Percentiles rank a stretch among this genome's conserved stretches.
These are phyloP conservation scores for Rhodocollybia butyracea DNA, from an alignment of 768 basidiomycete genomes.

Conservation along the genomic window DNA sequence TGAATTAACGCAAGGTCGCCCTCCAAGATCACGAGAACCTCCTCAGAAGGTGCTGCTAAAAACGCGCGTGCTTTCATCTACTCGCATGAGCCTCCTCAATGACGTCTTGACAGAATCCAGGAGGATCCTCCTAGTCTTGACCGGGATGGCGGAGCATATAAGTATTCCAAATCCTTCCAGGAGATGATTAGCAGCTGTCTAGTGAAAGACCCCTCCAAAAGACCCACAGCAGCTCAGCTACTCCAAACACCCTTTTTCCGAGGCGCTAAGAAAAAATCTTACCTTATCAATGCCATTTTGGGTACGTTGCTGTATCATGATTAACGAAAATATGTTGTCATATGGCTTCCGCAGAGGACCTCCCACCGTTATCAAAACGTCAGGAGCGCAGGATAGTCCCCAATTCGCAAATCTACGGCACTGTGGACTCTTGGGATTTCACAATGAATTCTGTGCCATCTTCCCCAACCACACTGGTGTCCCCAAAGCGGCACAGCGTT, in stretches of 20 bases:
- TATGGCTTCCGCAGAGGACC: constrained; percentile 37
- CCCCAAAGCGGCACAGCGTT: background rate
- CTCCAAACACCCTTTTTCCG: constrained; percentile 79
- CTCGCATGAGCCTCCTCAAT: background rate
- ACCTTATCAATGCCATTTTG: constrained; percentile 75
- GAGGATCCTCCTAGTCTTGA: constrained; percentile 78
- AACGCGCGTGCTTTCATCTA: constrained; percentile 45
- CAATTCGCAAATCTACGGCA: constrained; percentile 35
- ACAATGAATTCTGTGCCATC: constrained; percentile 35
- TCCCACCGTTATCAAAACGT: constrained; percentile 70
- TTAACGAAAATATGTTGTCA: background rate
- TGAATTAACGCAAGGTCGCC: constrained; percentile 83
- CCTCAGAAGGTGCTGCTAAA: constrained; percentile 72
- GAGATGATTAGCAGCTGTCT: constrained; percentile 84
- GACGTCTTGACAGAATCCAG: constrained; percentile 48
- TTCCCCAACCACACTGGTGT: background rate
- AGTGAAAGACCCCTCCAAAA: constrained; percentile 77
- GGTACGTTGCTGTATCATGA: constrained; percentile 32
- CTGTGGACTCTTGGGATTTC: constrained; percentile 85
- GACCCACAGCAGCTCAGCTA: constrained; percentile 77
- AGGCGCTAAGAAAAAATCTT: constrained; percentile 71
- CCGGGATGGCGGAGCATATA: constrained; percentile 64
- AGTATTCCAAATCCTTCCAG: constrained; percentile 79
- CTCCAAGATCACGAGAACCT: constrained; percentile 77
- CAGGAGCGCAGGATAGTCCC: constrained; percentile 62